Conservation (phyloP, 148 eudicot genomes). For the Rhododendron williamsianum region DNA sequence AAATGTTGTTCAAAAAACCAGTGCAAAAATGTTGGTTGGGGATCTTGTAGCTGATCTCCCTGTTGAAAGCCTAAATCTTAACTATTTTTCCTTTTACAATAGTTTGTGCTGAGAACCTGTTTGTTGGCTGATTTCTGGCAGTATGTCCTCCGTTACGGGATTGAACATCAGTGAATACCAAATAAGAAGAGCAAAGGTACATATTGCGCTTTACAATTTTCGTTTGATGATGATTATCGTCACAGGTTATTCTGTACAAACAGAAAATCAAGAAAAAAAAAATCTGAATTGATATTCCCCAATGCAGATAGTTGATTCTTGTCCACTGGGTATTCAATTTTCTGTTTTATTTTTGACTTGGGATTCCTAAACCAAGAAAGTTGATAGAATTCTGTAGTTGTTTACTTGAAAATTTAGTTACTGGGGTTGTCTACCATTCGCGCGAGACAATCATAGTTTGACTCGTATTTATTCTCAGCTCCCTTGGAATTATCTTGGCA, state of each 20-base stretch:
- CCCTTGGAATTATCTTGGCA: background rate
- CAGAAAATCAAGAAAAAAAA: background rate
- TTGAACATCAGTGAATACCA: constrained; percentile 93
- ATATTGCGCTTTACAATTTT: background rate
- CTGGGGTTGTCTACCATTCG: background rate
- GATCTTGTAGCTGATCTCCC: too few relatives aligned
- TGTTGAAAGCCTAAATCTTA: too few relatives aligned
- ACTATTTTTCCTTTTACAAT: background rate
- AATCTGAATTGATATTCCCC: background rate
- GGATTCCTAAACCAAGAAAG: too few relatives aligned
- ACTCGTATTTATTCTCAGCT: background rate
- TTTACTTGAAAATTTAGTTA: too few relatives aligned
- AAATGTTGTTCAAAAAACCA: too few relatives aligned
- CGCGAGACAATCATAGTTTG: background rate
- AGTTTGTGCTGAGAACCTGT: constrained; percentile 14
- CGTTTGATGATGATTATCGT: background rate
- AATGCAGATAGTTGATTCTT: background rate
- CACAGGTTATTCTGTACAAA: background rate
- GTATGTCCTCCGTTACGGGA: constrained; percentile 83
- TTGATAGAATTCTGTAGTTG: background rate
- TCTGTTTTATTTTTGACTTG: background rate
- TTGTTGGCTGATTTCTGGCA: constrained; percentile 30
- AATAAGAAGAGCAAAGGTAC: constrained; percentile 89
- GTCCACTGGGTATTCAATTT: background rate
- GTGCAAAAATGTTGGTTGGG: too few relatives aligned